Percentiles rank a stretch among this genome's conserved stretches.
Evolutionary conservation across 2,329 filamentous ascomycete species (phyloP).

Genomic region (Corniculantispora saksenae): DNA sequence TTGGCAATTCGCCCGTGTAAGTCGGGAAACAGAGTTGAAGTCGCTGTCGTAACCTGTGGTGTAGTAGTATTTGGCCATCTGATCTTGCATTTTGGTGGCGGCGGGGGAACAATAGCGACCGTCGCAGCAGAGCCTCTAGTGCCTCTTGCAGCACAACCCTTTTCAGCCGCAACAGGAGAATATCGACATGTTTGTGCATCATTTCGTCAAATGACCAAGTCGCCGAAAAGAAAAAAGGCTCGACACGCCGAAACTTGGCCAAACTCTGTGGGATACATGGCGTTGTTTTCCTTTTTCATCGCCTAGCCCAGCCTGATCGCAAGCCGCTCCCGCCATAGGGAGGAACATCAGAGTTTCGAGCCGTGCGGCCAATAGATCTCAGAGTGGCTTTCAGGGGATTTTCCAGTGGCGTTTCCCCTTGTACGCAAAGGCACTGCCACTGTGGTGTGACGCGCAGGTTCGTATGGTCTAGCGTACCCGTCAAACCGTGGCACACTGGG

Average conservation of each 20-base stretch:
- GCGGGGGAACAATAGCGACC: neutral
- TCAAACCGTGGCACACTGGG: neutral
- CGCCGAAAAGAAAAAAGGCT: neutral
- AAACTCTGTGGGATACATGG: neutral
- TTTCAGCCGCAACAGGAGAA: neutral
- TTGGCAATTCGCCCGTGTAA: neutral
- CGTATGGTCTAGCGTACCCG: constrained; percentile 15
- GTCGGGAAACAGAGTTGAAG: neutral
- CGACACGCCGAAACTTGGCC: neutral
- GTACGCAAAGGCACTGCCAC: neutral
- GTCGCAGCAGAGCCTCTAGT: neutral
- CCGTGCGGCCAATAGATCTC: neutral
- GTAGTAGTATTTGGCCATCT: neutral
- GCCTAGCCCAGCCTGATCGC: constrained; percentile 7
- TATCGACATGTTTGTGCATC: neutral
- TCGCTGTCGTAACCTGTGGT: neutral
- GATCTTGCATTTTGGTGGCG: constrained; percentile 1
- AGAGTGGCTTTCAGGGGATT: constrained; percentile 2
- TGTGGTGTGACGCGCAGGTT: neutral
- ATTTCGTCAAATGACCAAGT: neutral
- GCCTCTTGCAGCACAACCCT: neutral
- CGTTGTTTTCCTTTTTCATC: neutral
- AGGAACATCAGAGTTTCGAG: neutral
- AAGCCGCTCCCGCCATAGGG: neutral
- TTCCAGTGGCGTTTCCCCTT: neutral